Evolutionary conservation across 2,329 filamentous ascomycete species (phyloP).

Genomic region (Lomentospora prolificans): DNA sequence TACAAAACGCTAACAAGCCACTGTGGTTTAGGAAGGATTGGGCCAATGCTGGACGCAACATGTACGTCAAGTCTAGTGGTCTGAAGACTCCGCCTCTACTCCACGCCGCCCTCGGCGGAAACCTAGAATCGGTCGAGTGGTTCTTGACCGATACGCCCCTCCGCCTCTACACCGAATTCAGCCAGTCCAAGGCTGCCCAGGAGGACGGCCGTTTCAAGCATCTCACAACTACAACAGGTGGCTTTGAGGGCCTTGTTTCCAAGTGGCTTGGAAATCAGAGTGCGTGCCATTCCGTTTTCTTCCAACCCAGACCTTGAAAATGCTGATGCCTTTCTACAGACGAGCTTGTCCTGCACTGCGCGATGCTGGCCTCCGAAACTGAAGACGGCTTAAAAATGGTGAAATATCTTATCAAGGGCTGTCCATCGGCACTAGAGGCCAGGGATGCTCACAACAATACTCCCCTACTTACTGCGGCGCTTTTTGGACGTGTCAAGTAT

Average conservation of each 20-base stretch:
- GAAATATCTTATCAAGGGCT: slow-evolving; percentile 53
- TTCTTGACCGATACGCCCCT: slow-evolving; percentile 63
- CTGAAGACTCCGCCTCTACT: slow-evolving; percentile 48
- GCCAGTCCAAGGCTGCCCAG: slow-evolving; percentile 44
- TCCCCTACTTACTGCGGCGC: slow-evolving; percentile 59
- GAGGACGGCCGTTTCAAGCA: slow-evolving; percentile 53
- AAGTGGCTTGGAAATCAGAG: slow-evolving; percentile 53
- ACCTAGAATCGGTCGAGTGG: slow-evolving; percentile 64
- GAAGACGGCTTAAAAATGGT: slow-evolving; percentile 43
- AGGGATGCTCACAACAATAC: slow-evolving; percentile 51
- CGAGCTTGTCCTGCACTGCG: slow-evolving; percentile 57
- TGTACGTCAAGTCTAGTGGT: slow-evolving; percentile 28
- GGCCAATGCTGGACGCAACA: slow-evolving; percentile 52
- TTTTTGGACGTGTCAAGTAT: slow-evolving; percentile 40
- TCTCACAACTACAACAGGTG: slow-evolving; percentile 48
- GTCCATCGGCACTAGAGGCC: slow-evolving; percentile 52
- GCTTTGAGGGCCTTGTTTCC: slow-evolving; percentile 52
- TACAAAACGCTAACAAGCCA: too few relatives aligned
- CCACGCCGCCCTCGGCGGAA: slow-evolving; percentile 44
- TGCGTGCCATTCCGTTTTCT: slow-evolving; percentile 25
- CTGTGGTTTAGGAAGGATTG: slow-evolving; percentile 47
- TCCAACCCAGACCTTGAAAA: background rate
- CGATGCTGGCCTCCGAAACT: slow-evolving; percentile 36
- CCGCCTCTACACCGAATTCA: slow-evolving; percentile 59
- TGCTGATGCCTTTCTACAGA: slow-evolving; percentile 27